Evolutionary conservation across 345 rosid species (phyloP).

Genomic region (Citrus cavaleriei): DNA sequence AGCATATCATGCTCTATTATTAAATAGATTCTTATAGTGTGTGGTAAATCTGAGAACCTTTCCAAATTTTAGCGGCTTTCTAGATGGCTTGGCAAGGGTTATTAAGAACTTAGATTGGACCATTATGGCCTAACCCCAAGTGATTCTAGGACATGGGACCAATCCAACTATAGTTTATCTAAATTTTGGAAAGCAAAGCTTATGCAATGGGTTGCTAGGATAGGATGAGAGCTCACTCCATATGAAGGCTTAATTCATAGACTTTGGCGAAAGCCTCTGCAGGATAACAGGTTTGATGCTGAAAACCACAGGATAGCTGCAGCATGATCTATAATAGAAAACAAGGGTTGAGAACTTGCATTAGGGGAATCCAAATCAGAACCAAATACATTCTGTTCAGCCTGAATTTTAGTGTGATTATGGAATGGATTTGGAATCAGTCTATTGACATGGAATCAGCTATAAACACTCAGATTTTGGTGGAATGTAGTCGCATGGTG

Average conservation of each 20-base stretch:
- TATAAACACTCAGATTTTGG: neutral
- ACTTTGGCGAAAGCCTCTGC: neutral
- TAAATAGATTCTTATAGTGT: neutral
- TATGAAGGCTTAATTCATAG: neutral
- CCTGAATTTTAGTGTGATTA: neutral
- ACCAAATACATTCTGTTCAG: neutral
- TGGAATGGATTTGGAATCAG: neutral
- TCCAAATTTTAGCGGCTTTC: neutral
- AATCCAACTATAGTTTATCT: neutral
- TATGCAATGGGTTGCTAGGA: neutral
- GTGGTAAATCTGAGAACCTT: neutral
- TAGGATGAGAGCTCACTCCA: neutral
- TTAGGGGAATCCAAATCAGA: neutral
- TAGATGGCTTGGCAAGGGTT: neutral
- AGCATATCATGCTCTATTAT: neutral
- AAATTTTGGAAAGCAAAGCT: neutral
- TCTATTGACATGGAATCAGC: neutral
- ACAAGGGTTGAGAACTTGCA: neutral
- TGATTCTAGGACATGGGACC: neutral
- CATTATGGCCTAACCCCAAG: neutral
- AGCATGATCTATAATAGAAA: neutral
- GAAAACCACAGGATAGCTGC: neutral
- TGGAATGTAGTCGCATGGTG: neutral
- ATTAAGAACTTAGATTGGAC: constrained; percentile 4
- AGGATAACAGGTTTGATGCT: neutral